Evolutionary conservation across 176 grass and related monocot species (phyloP).

Genomic region (Musa schizocarpa): DNA sequence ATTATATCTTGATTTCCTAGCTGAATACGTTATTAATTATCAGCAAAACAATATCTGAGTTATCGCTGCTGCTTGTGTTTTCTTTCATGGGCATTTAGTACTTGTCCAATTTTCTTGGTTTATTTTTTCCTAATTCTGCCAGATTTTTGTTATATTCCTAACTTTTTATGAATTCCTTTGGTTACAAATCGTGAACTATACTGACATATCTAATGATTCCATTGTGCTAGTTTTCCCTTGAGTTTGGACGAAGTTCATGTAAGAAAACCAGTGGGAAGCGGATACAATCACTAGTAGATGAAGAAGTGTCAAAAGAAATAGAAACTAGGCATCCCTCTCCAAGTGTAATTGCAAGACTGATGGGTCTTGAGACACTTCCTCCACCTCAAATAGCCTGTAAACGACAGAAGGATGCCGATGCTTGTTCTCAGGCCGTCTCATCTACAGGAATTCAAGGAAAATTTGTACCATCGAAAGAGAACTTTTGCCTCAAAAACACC

Average conservation of each 20-base stretch:
- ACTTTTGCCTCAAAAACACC: slow-evolving; percentile 30
- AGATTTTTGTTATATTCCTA: slow-evolving; percentile 19
- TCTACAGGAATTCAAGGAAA: slow-evolving; percentile 37
- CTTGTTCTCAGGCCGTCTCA: slow-evolving; percentile 21
- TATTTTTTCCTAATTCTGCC: not conserved
- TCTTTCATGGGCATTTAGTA: not conserved
- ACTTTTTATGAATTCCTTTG: not conserved
- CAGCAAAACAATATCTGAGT: too few species aligned
- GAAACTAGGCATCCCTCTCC: slow-evolving; percentile 64
- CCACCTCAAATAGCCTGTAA: slow-evolving; percentile 12
- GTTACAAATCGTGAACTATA: too few species aligned
- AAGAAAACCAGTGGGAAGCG: slow-evolving; percentile 38
- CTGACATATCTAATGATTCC: slow-evolving; percentile 1
- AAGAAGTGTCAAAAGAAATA: slow-evolving; percentile 69
- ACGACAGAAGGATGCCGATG: slow-evolving; percentile 27
- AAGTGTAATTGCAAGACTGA: slow-evolving; percentile 72
- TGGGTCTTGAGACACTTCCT: slow-evolving; percentile 91
- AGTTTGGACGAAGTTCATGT: slow-evolving; percentile 36
- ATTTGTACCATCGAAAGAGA: slow-evolving; percentile 29
- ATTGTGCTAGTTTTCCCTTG: slow-evolving; percentile 34
- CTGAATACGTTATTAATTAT: too few species aligned
- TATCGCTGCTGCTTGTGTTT: not conserved
- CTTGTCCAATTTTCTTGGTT: not conserved
- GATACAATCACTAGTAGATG: slow-evolving; percentile 78
- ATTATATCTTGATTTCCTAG: too few species aligned